Evolutionary conservation across 768 basidiomycete genomes (phyloP).

Genomic region (Hydnomerulius pinastri): DNA sequence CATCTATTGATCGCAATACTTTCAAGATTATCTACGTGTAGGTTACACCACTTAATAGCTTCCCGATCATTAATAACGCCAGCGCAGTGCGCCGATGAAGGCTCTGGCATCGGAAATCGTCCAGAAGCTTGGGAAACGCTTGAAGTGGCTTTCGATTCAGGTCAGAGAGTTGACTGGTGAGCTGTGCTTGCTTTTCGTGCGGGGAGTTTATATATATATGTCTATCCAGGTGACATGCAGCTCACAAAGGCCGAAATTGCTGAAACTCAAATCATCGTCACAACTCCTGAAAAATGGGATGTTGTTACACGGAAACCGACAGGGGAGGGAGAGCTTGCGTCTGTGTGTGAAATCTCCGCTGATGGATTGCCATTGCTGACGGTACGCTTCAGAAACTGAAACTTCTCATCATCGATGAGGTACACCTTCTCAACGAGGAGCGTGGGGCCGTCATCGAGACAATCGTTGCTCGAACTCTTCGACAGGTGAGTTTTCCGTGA

Average conservation of each 20-base stretch:
- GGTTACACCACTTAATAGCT: constrained; percentile 23
- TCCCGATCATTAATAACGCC: background rate
- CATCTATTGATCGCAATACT: constrained; percentile 62
- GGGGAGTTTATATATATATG: background rate
- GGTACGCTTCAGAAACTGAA: constrained; percentile 69
- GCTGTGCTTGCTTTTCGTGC: too few species aligned
- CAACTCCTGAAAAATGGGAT: constrained; percentile 99
- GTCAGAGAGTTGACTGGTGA: constrained; percentile 90
- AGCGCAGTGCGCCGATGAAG: constrained; percentile 91
- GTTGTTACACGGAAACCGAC: constrained; percentile 97
- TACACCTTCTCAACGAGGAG: constrained; percentile 95
- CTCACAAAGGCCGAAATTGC: constrained; percentile 91
- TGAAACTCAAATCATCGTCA: constrained; percentile 96
- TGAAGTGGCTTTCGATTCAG: constrained; percentile 83
- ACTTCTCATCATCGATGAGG: constrained; percentile 95
- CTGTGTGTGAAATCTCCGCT: constrained; percentile 49
- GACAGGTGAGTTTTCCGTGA: constrained; percentile 73
- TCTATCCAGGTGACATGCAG: constrained; percentile 83
- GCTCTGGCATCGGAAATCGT: constrained; percentile 95
- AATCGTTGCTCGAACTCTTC: constrained; percentile 92
- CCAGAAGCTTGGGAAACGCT: constrained; percentile 85
- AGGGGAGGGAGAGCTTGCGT: constrained; percentile 94
- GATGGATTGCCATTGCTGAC: background rate
- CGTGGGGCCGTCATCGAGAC: constrained; percentile 98
- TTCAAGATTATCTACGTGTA: constrained; percentile 99